These are phyloP conservation scores for Millerozyma acaciae DNA, from an alignment of 805 yeast species.

Conservation along the genomic window DNA sequence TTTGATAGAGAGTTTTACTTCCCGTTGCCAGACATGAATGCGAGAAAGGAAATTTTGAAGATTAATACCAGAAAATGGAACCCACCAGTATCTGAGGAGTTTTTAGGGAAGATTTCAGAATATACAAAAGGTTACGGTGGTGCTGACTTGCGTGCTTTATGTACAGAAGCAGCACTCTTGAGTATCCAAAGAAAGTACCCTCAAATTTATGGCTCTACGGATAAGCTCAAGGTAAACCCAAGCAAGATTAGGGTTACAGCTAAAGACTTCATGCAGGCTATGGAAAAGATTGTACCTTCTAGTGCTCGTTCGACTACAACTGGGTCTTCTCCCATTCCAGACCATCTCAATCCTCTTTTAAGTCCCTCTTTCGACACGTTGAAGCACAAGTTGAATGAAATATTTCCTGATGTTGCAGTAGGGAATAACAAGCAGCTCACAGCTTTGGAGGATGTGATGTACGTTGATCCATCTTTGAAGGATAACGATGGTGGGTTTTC, in stretches of 20 bases:
- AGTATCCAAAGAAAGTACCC: conserved; percentile 92
- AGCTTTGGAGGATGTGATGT: conserved; percentile 66
- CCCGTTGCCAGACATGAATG: conserved; percentile 81
- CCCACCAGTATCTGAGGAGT: conserved; percentile 58
- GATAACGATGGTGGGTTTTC: conserved; percentile 65
- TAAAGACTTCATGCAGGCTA: conserved; percentile 79
- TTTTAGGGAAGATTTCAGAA: conserved; percentile 64
- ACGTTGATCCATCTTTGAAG: conserved; percentile 51
- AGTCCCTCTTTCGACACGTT: conserved; percentile 46
- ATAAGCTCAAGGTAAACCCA: conserved; percentile 73
- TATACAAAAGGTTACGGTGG: conserved; percentile 97
- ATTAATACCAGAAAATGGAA: conserved; percentile 91
- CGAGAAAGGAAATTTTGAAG: conserved; percentile 71
- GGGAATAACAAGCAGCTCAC: conserved; percentile 44
- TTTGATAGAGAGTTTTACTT: conserved; percentile 96
- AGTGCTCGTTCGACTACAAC: conserved; percentile 80
- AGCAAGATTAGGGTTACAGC: conserved; percentile 67
- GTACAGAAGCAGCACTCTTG: conserved; percentile 92
- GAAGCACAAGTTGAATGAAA: conserved; percentile 43
- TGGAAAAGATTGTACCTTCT: conserved; percentile 86
- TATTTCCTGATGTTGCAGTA: conserved; percentile 54
- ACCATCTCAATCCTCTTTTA: conserved; percentile 61
- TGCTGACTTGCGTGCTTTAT: conserved; percentile 89
- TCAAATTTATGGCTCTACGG: conserved; percentile 76
- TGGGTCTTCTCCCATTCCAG: conserved; percentile 76